These are phyloP conservation scores for Iris pallida DNA, from an alignment of 116 monocot genomes.

Conservation along the genomic window DNA sequence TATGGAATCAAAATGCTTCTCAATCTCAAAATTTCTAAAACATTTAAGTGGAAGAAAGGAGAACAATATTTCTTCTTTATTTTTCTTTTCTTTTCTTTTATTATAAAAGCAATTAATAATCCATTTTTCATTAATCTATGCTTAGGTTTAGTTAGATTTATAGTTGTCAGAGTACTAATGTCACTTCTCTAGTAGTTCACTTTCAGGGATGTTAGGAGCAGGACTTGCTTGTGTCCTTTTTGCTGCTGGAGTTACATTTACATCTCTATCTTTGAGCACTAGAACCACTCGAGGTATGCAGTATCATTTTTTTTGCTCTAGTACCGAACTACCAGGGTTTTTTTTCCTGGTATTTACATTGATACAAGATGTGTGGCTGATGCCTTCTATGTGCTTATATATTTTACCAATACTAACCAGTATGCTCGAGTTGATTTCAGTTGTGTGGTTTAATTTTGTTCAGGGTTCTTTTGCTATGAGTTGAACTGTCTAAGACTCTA, in stretches of 20 bases:
- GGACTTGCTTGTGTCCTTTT: slow-evolving; percentile 64
- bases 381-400: too few relatives aligned
- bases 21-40: not conserved
- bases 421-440: not conserved
- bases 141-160: not conserved
- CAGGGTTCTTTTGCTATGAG: not conserved
- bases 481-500: not conserved
- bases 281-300: slow-evolving; percentile 8
- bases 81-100: not conserved
- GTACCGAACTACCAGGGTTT: too few relatives aligned
- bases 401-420: too few relatives aligned
- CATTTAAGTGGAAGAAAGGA: not conserved
- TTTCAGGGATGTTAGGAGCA: slow-evolving; percentile 73
- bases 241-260: slow-evolving; percentile 52
- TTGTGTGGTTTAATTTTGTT: not conserved
- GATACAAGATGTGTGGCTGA: too few relatives aligned
- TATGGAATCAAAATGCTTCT: not conserved
- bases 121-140: not conserved
- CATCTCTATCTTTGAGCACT: slow-evolving; percentile 33
- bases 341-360: too few relatives aligned
- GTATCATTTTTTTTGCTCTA: too few relatives aligned
- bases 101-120: not conserved
- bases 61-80: not conserved
- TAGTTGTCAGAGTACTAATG: slow-evolving; percentile 37
- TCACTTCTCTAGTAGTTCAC: slow-evolving; percentile 45